Evolutionary conservation across 2,329 filamentous ascomycete species (phyloP), one percentile per base, ranked within the genome.

Genomic region (Scedosporium apiospermum): DNA sequence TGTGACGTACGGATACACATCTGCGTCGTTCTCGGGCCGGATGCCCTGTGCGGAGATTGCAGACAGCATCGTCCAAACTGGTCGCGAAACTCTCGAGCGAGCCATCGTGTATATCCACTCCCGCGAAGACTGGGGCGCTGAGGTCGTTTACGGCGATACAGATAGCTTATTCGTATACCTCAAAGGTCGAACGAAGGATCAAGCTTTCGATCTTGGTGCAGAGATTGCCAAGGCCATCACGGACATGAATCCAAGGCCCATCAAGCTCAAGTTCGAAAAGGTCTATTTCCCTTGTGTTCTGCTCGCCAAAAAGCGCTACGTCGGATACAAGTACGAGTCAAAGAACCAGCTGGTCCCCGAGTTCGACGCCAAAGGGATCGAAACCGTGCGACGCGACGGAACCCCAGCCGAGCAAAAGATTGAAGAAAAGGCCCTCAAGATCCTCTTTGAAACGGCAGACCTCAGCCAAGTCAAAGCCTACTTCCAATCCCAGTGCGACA

Each of bases 1-100:
- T 69, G 95, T 99, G 67, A 99, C 95, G 0, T 99, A 99, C 70
- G 95, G 95, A 10, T 99, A 99, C 75, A 95, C 95, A 0, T 98
- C 95, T 2, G 95, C 95, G 0, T 96, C 91, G 0, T 99, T 97
- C 73, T 98, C 93, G 0, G 95, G 95, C 0, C 86, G 95, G 26
- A 98, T 99, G 95, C 95, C 95, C 0, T 99, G 95, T 73, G 91
- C 92, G 1, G 95, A 99, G 73, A 96, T 99, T 66, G 95, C 95
- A 6, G 95, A 99, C 76, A 96, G 91, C 74, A 99, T 99, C 69
- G 95, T 99, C 0, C 93, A 99, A 73, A 96, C 93, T 0, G 95
- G 90, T 0, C 86, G 95, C 12, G 95, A 99, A 75, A 99, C 93
- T 0, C 83, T 99, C 0, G 95, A 99, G 73, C 91, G 91, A 65